Conservation (phyloP, 2,329 filamentous ascomycete genomes). For the Monascus ruber region DNA sequence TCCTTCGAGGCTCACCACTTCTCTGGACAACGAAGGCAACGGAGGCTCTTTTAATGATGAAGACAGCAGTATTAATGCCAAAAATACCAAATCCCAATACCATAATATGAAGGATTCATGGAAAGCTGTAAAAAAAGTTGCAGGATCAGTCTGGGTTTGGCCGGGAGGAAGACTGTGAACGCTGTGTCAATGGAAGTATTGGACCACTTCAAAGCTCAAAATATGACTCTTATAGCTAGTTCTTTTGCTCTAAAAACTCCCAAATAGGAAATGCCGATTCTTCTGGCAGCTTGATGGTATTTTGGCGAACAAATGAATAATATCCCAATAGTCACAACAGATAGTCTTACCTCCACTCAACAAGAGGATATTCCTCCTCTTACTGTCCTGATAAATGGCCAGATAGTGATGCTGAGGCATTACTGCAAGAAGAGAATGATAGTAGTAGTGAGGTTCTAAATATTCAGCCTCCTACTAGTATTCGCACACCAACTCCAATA, state of each 20-base stretch:
- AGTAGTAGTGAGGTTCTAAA: too few relatives aligned
- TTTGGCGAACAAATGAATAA: background rate
- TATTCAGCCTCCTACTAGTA: too few relatives aligned
- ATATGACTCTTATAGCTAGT: background rate
- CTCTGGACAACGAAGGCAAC: background rate
- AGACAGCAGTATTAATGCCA: background rate
- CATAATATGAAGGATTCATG: background rate
- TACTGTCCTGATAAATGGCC: too few relatives aligned
- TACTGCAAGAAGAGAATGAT: too few relatives aligned
- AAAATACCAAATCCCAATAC: background rate
- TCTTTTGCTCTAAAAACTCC: background rate
- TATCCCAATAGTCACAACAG: conserved; percentile 10
- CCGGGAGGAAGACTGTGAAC: too few relatives aligned
- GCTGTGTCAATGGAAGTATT: too few relatives aligned
- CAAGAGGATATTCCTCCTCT: too few relatives aligned
- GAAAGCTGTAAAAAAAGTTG: conserved; percentile 1
- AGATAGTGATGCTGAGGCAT: too few relatives aligned
- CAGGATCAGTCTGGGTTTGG: background rate
- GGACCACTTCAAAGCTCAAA: background rate
- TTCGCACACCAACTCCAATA: too few relatives aligned
- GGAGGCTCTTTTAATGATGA: background rate
- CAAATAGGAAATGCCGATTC: background rate
- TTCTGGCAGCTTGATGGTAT: background rate
- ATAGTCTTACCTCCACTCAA: too few relatives aligned
- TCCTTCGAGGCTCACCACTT: background rate